Conservation (phyloP, 371 early-diverging fungal genomes). For the Paraphysoderma sedebokerense region DNA sequence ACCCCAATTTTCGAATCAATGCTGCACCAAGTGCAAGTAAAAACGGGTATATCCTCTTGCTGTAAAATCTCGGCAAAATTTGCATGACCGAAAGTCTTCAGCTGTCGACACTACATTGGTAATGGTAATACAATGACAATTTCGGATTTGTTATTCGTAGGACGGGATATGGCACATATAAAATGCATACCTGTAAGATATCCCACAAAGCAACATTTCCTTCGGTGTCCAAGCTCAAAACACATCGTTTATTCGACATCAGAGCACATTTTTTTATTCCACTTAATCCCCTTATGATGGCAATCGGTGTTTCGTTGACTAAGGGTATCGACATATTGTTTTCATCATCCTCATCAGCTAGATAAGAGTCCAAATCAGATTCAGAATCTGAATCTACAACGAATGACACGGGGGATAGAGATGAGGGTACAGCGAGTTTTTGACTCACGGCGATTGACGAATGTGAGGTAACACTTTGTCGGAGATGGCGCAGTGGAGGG, state of each 20-base stretch:
- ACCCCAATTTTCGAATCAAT: not conserved
- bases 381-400: no score
- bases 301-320: not conserved
- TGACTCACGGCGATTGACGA: no score
- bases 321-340: not conserved
- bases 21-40: not conserved
- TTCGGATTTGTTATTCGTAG: not conserved
- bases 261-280: slow-evolving; percentile 46
- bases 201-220: slow-evolving; percentile 82
- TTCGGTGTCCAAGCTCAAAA: slow-evolving; percentile 65
- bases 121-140: not conserved
- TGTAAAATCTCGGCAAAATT: slow-evolving; percentile 16
- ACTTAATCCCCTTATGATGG: slow-evolving; percentile 25
- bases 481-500: no score
- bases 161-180: not conserved
- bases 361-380: no score
- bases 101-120: slow-evolving; percentile 24
- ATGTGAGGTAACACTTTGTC: no score
- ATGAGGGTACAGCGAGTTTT: no score
- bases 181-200: slow-evolving; percentile 35
- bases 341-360: not conserved
- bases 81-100: slow-evolving; percentile 36
- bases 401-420: no score
- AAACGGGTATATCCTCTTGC: no score
- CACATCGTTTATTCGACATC: slow-evolving; percentile 67